Evolutionary conservation across 2,329 filamentous ascomycete species (phyloP).

Genomic region (Apiospora aurea): DNA sequence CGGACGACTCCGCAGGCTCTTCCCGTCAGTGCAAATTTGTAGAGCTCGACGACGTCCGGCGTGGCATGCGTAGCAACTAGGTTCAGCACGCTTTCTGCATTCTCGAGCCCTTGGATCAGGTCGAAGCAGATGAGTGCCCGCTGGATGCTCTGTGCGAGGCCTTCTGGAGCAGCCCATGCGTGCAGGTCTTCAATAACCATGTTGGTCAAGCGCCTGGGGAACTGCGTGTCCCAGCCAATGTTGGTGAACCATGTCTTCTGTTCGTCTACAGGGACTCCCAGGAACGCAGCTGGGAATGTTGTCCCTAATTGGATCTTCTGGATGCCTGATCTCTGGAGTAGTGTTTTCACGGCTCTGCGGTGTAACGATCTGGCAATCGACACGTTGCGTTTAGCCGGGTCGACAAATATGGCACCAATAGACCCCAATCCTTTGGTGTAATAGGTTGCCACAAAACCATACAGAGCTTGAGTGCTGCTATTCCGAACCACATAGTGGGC

Average conservation of each 20-base stretch:
- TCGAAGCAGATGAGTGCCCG: constrained; percentile 81
- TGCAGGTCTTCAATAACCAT: constrained; percentile 77
- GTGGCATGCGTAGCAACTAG: constrained; percentile 77
- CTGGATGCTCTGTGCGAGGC: constrained; percentile 76
- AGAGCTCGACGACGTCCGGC: constrained; percentile 82
- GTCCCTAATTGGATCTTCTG: constrained; percentile 84
- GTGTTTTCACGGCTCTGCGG: constrained; percentile 78
- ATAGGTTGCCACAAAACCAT: constrained; percentile 92
- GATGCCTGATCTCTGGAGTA: constrained; percentile 73
- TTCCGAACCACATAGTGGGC: constrained; percentile 92
- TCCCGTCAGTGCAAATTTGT: constrained; percentile 76
- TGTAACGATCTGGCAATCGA: constrained; percentile 92
- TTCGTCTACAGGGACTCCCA: constrained; percentile 75
- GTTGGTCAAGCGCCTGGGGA: constrained; percentile 65
- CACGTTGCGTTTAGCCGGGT: constrained; percentile 83
- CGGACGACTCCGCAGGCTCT: constrained; percentile 82
- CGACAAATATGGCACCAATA: constrained; percentile 87
- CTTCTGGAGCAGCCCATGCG: constrained; percentile 78
- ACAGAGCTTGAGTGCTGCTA: constrained; percentile 87
- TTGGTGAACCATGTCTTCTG: constrained; percentile 85
- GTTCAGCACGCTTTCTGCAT: constrained; percentile 74
- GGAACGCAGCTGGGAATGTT: constrained; percentile 83
- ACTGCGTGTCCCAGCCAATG: constrained; percentile 82
- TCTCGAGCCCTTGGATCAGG: constrained; percentile 80
- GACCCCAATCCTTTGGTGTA: constrained; percentile 76